A percentile compares a stretch with the other conserved stretches of the same genome.
Conservation (phyloP, 495 filamentous ascomycete species). For the Penicillium samsonianum region DNA sequence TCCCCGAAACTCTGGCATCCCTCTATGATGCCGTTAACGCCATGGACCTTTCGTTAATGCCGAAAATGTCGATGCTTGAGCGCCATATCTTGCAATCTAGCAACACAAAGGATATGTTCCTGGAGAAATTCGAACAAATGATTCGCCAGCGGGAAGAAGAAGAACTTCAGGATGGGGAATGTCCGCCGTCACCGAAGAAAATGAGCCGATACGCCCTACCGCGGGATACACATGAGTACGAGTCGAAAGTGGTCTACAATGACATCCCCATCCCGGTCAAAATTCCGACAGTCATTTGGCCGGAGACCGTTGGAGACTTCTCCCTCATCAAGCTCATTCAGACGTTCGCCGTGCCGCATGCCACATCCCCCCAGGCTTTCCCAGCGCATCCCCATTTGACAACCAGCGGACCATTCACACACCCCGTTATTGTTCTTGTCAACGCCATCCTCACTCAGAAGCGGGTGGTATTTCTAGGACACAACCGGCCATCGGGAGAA, state of each 20-base stretch:
- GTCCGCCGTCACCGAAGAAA: slow-evolving; percentile 52
- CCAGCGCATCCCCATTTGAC: slow-evolving; percentile 88
- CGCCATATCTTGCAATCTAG: slow-evolving; percentile 82
- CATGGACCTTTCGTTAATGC: slow-evolving; percentile 97
- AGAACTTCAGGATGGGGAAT: slow-evolving; percentile 41
- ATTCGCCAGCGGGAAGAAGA: slow-evolving; percentile 65
- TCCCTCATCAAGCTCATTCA: slow-evolving; percentile 96
- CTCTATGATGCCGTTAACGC: slow-evolving; percentile 91
- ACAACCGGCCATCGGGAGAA: slow-evolving; percentile 90
- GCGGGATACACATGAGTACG: slow-evolving; percentile 95
- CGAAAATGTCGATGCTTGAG: slow-evolving; percentile 79
- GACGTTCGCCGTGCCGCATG: slow-evolving; percentile 80
- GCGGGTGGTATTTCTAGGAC: slow-evolving; percentile 90
- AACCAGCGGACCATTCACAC: slow-evolving; percentile 72
- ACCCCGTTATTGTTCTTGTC: slow-evolving; percentile 56
- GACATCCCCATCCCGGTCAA: slow-evolving; percentile 95
- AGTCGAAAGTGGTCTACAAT: slow-evolving; percentile 91
- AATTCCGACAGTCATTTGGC: slow-evolving; percentile 86
- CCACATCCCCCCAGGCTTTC: slow-evolving; percentile 82
- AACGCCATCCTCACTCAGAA: slow-evolving; percentile 87
- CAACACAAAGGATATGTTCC: slow-evolving; percentile 93
- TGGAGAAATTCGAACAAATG: slow-evolving; percentile 97
- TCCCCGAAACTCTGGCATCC: slow-evolving; percentile 82
- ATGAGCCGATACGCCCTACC: slow-evolving; percentile 63
- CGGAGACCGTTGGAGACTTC: slow-evolving; percentile 97